Base-by-base conservation (phyloP, 495 filamentous ascomycete genomes). In the Neurospora discreta region DNA sequence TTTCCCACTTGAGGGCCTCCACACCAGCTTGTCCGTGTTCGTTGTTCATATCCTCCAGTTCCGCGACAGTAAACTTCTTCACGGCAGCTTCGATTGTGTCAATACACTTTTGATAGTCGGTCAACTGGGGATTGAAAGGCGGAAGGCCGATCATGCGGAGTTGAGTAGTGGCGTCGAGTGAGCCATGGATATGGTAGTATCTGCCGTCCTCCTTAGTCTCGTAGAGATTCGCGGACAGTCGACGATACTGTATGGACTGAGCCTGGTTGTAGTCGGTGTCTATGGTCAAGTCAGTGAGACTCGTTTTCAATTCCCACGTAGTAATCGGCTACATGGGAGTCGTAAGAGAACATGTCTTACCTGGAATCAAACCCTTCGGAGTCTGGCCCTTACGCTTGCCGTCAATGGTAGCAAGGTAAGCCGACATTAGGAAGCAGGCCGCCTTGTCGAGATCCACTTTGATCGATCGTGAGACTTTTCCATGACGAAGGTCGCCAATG, bases 101-200 rank as follows among this genome's bases (percentile, higher is more conserved):
- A 75, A 93, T 89, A 73, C 88, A 87, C 18, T 90, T 84, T 69
- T 85, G 85, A 71, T 93, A 92, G 73, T 89, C 87, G 3, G 86
- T 90, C 76, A 92, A 74, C 70, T 88, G 86, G 13, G 90, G 88
- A 10, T 86, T 82, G 46, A 88, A 83, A 1, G 89, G 82, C 20
- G 90, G 87, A 38, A 94, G 82, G 1, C 90, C 90, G 70, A 93
- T 88, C 90, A 92, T 93, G 68, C 87, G 82, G 70, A 93, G 81
- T 3, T 90, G 90, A 8, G 84, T 87, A 13, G 84, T 87, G 20
- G 91, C 91, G 72, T 92, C 90, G 20, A 94, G 78, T 1, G 91
- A 93, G 39, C 91, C 91, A 78, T 93, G 91, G 71, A 93, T 91
- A 77, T 94, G 92, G 77, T 90, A 93, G 77, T 85, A 94, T 75